Conservation (phyloP, 129 eudicot species). For the Saussurea involucrata region DNA sequence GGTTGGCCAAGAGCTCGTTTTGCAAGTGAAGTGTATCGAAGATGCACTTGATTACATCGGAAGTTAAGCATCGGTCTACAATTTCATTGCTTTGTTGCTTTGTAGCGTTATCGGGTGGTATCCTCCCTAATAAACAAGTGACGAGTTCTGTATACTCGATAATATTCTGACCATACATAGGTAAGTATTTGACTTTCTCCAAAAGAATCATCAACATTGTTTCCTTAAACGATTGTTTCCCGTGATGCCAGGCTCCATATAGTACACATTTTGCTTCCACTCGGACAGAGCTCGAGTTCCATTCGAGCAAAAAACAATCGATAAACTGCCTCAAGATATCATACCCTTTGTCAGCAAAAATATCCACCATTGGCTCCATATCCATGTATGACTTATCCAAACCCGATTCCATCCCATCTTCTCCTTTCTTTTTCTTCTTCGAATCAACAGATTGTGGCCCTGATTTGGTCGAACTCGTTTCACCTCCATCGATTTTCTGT, state of each 20-base stretch:
- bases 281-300: constrained; percentile 97
- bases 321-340: constrained; percentile 78
- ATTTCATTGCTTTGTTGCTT: constrained; percentile 70
- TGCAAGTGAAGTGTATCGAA: constrained; percentile 90
- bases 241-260: constrained; percentile 90
- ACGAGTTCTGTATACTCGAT: constrained; percentile 86
- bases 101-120: constrained; percentile 59
- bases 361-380: constrained; percentile 80
- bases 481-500: constrained; percentile 74
- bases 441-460: constrained; percentile 65
- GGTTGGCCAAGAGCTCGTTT: constrained; percentile 97
- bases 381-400: constrained; percentile 80
- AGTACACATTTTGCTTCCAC: constrained; percentile 85
- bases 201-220: constrained; percentile 60
- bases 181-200: constrained; percentile 73
- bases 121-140: constrained; percentile 70
- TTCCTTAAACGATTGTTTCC: constrained; percentile 76
- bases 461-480: constrained; percentile 53
- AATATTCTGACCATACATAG: constrained; percentile 96
- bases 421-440: constrained; percentile 96
- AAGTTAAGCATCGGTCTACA: constrained; percentile 76
- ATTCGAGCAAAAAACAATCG: constrained; percentile 84
- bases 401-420: constrained; percentile 69
- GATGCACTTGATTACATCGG: constrained; percentile 82
- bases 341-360: constrained; percentile 65